phyloP scores from a whole-genome alignment of 1,284 basidiomycete species.

The Meira nashicola region DNA sequence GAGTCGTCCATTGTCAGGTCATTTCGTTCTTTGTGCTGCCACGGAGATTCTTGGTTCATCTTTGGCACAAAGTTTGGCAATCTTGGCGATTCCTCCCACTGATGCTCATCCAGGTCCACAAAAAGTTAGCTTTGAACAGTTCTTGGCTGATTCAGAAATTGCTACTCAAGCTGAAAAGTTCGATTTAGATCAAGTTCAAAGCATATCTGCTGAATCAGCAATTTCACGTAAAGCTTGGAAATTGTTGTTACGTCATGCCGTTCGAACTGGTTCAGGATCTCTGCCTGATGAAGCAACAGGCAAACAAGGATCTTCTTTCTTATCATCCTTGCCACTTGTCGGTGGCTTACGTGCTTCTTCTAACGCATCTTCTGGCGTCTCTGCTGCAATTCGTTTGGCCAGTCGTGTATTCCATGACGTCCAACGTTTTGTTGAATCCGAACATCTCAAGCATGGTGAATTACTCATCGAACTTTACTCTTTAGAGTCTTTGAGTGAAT shows the following conservation, averaged over 20 bases:
- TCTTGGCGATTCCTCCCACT: constrained; percentile 49
- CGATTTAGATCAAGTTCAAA: constrained; percentile 19
- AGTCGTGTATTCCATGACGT: constrained; percentile 42
- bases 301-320: constrained; percentile 14
- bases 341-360: constrained; percentile 22
- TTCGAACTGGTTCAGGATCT: constrained; percentile 55
- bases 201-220: constrained; percentile 12
- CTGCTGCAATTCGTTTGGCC: constrained; percentile 35
- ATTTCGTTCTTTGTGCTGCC: constrained; percentile 78
- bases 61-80: constrained; percentile 68
- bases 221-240: constrained; percentile 67
- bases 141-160: constrained; percentile 27
- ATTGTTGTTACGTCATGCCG: constrained; percentile 68
- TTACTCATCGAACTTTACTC: constrained; percentile 35
- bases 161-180: constrained; percentile 32
- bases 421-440: constrained; percentile 46
- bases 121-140: constrained; percentile 27
- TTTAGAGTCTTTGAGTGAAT: constrained; percentile 32
- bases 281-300: constrained; percentile 12
- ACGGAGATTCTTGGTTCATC: constrained; percentile 78
- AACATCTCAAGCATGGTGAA: constrained; percentile 28
- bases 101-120: constrained; percentile 28
- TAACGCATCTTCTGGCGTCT: constrained; percentile 20
- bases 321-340: constrained; percentile 26
- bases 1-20: constrained; percentile 74